These are phyloP conservation scores for Linnemannia elongata DNA, from an alignment of 192 early-diverging fungal genomes.

Conservation along the genomic window DNA sequence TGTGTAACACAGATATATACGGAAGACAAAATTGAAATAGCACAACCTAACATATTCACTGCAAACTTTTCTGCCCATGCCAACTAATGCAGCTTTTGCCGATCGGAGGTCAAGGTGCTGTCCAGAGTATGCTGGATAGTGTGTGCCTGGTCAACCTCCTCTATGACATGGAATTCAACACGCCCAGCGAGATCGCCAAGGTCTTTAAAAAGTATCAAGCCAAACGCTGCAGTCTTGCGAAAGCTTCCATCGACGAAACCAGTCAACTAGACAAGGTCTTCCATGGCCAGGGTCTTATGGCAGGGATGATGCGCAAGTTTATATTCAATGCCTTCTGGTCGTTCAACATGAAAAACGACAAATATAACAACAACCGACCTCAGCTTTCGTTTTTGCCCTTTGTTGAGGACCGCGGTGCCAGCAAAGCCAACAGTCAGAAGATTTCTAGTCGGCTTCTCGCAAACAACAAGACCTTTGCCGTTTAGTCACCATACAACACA, in stretches of 20 bases:
- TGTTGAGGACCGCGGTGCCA: constrained; percentile 22
- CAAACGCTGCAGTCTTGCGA: constrained; percentile 3
- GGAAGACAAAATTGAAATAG: no score
- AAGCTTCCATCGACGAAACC: constrained; percentile 13
- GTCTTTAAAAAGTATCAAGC: constrained; percentile 33
- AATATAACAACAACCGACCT: constrained; percentile 27
- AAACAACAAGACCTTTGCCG: constrained; percentile 12
- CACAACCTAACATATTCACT: not conserved
- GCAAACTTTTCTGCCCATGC: not conserved
- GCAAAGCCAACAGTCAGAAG: constrained; percentile 24
- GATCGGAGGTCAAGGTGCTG: constrained; percentile 15
- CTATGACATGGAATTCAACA: constrained; percentile 29
- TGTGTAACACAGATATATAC: no score
- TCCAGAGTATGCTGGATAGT: constrained; percentile 25
- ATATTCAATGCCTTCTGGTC: constrained; percentile 15
- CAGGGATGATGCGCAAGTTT: constrained; percentile 31
- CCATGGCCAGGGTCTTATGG: constrained; percentile 17
- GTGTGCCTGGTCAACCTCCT: constrained; percentile 32
- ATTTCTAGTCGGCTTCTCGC: constrained; percentile 2
- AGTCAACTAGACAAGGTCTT: constrained; percentile 23
- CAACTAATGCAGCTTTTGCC: not conserved
- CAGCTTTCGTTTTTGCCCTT: constrained; percentile 38
- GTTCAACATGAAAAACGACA: constrained; percentile 34
- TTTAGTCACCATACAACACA: not conserved
- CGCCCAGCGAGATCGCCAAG: constrained; percentile 12